Base-by-base conservation (phyloP, 305 asterid species). In the Striga hermonthica region DNA sequence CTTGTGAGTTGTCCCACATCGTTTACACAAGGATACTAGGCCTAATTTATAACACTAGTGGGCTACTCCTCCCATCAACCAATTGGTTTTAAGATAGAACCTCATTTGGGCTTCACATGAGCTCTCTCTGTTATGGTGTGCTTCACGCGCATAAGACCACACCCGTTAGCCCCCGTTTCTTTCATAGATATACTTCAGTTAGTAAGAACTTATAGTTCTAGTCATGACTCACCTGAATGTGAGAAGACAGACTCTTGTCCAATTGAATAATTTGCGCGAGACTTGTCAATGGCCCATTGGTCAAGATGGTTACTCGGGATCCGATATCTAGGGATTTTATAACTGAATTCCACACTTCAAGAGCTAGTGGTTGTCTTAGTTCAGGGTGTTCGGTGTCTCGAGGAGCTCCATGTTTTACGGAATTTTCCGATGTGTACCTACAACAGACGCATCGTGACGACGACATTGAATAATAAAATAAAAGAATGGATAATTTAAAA, bases 271-370 rank as follows among this genome's bases (percentile, higher is more conserved):
- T 82, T 9, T 76, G 70, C 11, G 98, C 98, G 41, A 85, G 65
- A 65, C 81, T 89, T 63, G 97, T 92, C 80, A 92, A 75, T 4
- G 98, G 97, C 47, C 97, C 98, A 57, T 87, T 92, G 22, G 97
- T 84, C 71, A 89, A 76, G 71, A 92, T 66, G 48, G 89, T 82
- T 58, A 92, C 72, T 58, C 87, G 85, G 3, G 88, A 80, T 61
- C 82, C 85, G 0, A 81, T 69, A 10, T 73, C 68, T 9, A 89
- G 84, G 15, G 93, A 81, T 64, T 79, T 64, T 10, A 78, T 70
- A 5, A 92, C 78, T 0, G 86, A 77, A 40, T 76, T 72, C 98
- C 98, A 92, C 47, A 84, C 72, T 73, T 89, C 96, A 49, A 72
- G 66, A 62, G 95, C 95, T 38, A 81, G 77, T 60, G 91, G 89